These are phyloP conservation scores for Pneumocystis murina DNA, from an alignment of 1,139 yeast species.

Conservation along the genomic window DNA sequence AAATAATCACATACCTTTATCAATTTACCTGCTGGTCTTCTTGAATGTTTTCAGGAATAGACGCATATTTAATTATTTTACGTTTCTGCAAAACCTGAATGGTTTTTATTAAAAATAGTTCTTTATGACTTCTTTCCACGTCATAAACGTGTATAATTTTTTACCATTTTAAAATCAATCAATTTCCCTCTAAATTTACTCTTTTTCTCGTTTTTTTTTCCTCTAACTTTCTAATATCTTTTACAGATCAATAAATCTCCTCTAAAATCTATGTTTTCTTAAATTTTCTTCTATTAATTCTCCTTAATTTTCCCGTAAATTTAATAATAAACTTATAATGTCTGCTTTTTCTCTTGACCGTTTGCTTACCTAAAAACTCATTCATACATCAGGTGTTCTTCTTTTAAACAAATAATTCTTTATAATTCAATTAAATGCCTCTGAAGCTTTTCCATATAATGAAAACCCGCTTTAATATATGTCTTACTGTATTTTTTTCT, in stretches of 20 bases:
- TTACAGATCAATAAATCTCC: not conserved
- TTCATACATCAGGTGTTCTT: too few species aligned
- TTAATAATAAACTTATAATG: too few species aligned
- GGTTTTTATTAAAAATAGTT: not conserved
- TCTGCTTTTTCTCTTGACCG: too few species aligned
- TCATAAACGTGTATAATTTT: not conserved
- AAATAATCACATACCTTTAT: conserved; percentile 6
- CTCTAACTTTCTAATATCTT: not conserved
- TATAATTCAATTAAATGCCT: too few species aligned
- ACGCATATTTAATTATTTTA: conserved; percentile 12
- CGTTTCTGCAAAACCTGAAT: conserved; percentile 16
- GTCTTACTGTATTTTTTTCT: too few species aligned
- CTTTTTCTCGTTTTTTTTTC: not conserved
- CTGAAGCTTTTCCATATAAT: too few species aligned
- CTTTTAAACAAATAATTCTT: too few species aligned
- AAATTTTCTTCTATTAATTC: not conserved
- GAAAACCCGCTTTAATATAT: too few species aligned
- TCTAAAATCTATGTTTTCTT: not conserved
- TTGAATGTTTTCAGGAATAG: not conserved
- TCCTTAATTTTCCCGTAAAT: too few species aligned
- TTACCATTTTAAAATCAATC: not conserved
- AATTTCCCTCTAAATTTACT: not conserved
- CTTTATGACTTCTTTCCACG: not conserved
- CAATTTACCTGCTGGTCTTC: conserved; percentile 1
- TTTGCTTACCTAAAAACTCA: too few species aligned